Conservation (phyloP, 257 asterid genomes). For the Cruciata laevipes region DNA sequence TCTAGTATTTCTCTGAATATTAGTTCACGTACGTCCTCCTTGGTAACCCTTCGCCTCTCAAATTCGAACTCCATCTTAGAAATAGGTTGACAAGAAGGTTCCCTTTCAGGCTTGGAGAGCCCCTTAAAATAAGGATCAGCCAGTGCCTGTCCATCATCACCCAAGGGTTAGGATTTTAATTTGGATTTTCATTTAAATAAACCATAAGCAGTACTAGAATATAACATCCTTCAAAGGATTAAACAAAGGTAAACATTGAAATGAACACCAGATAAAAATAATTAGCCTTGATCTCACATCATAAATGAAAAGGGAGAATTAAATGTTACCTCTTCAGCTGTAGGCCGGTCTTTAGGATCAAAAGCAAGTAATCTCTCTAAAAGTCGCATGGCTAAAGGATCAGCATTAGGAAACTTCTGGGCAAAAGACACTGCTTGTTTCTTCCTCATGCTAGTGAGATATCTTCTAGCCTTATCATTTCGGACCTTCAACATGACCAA, state of each 20-base stretch:
- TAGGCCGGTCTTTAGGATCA: constrained; percentile 85
- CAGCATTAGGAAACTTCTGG: constrained; percentile 73
- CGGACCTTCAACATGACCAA: constrained; percentile 47
- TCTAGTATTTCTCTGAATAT: constrained; percentile 80
- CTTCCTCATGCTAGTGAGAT: constrained; percentile 74
- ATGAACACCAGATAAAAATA: too few relatives aligned
- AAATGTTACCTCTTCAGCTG: constrained; percentile 66
- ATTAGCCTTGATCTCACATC: neutral
- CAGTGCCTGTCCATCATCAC: constrained; percentile 43
- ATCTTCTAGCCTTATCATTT: constrained; percentile 85
- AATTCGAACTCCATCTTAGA: constrained; percentile 77
- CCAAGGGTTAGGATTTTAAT: constrained; percentile 1
- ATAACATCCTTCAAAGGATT: neutral
- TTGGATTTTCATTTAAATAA: too few relatives aligned
- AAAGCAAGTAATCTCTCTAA: constrained; percentile 73
- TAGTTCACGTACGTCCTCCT: constrained; percentile 68
- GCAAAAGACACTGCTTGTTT: constrained; percentile 60
- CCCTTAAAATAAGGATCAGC: constrained; percentile 85
- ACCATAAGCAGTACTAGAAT: neutral
- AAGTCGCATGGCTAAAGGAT: constrained; percentile 66
- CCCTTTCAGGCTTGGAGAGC: constrained; percentile 68
- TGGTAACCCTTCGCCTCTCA: constrained; percentile 81
- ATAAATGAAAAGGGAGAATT: neutral
- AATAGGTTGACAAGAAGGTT: constrained; percentile 70
- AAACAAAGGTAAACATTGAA: neutral